Evolutionary conservation across 1,284 basidiomycete species (phyloP).

Genomic region (Calocybe gambosa): DNA sequence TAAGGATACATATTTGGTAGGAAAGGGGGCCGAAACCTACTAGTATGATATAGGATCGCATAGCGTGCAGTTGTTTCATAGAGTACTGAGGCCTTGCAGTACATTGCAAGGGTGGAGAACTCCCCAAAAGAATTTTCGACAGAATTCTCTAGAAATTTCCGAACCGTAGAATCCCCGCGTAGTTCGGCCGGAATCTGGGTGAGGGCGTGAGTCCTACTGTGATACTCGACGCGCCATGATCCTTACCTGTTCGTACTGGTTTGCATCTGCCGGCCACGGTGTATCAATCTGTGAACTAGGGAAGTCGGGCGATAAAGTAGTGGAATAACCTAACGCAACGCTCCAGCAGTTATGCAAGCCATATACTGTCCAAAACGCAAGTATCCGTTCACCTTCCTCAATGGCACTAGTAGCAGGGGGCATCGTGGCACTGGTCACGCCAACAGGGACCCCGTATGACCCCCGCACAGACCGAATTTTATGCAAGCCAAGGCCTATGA

Average conservation of each 20-base stretch:
- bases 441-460: constrained; percentile 17
- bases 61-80: constrained; percentile 35
- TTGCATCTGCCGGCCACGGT: constrained; percentile 46
- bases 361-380: constrained; percentile 50
- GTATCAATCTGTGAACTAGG: constrained; percentile 45
- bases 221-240: constrained; percentile 12
- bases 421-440: constrained; percentile 10
- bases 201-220: neutral
- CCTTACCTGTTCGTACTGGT: constrained; percentile 37
- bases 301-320: constrained; percentile 35
- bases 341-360: constrained; percentile 44
- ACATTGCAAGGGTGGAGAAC: constrained; percentile 24
- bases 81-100: constrained; percentile 31
- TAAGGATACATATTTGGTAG: neutral
- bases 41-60: constrained; percentile 30
- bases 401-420: constrained; percentile 25
- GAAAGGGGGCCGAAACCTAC: constrained; percentile 20
- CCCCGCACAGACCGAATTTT: constrained; percentile 28
- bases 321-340: constrained; percentile 37
- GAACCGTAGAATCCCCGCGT: constrained; percentile 28
- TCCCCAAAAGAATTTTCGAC: constrained; percentile 17
- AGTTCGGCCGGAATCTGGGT: constrained; percentile 24
- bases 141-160: constrained; percentile 27
- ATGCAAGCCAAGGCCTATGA: constrained; percentile 32
- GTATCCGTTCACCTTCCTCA: constrained; percentile 53